Base-by-base conservation (phyloP, 2,329 filamentous ascomycete species). In the Cephalotrichum gorgonifer region DNA sequence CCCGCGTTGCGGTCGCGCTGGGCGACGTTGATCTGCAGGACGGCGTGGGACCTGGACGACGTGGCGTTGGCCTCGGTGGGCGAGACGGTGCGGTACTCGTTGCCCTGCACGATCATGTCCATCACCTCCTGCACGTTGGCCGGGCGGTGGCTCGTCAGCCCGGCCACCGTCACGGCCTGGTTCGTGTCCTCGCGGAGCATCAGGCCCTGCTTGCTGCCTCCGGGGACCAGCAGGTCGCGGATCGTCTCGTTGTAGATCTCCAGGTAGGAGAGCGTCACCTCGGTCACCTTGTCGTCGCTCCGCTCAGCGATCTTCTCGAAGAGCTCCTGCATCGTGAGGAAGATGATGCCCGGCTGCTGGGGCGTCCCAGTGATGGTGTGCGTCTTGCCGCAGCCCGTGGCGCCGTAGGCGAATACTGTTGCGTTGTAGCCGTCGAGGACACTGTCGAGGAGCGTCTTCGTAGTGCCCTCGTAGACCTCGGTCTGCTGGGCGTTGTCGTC, bases 171-270 rank as follows among this genome's bases (percentile, higher is more conserved):
- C 7, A 98, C 93, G 11, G 87, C 81, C 63, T 95, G 88, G 60
- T 97, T 90, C 51, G 86, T 85, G 70, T 98, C 93, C 67, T 98
- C 93, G 44, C 93, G 85, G 38, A 98, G 76, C 83, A 93, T 95
- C 54, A 98, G 68, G 3, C 88, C 86, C 55, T 82, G 78, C 68
- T 90, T 93, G 66, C 83, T 86, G 33, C 84, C 86, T 23, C 85
- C 85, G 1, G 88, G 85, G n/a, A 93, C 85, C 41, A 98, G 74
- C 60, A 98, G 70, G 69, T 98, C 93, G 47, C 93, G 87, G 59
- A 98, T 98, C 0, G 90, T 96, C 70, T 98, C 93, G 63, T 98
- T 98, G 75, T 98, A 98, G 54, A 98, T 98, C 63, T 98, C 93
- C 33, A 98, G 76, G 60, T 97, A 98, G 0, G 90, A 96, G 15